phyloP scores from a whole-genome alignment of 805 yeast genomes.

The Candida vartiovaarae region DNA sequence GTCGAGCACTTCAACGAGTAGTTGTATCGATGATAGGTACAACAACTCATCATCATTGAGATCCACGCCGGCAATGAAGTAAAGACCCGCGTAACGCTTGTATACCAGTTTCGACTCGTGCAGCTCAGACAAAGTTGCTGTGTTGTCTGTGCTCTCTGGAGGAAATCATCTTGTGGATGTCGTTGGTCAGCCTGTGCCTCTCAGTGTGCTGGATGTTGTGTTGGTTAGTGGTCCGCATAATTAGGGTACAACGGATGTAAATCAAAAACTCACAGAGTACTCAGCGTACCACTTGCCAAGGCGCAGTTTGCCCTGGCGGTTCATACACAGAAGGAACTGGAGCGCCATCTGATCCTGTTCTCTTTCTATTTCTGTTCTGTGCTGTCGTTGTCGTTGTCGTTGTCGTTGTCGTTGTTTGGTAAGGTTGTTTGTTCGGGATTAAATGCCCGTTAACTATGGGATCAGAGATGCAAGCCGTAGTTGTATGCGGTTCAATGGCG shows the following conservation, averaged over 20 bases:
- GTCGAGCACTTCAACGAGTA: slow-evolving; percentile 85
- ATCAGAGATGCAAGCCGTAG: too few relatives aligned
- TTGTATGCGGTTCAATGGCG: too few relatives aligned
- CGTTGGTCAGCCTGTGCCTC: slow-evolving; percentile 42
- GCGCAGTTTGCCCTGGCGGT: slow-evolving; percentile 90
- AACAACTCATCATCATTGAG: slow-evolving; percentile 74
- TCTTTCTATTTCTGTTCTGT: too few relatives aligned
- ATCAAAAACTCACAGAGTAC: slow-evolving; percentile 27
- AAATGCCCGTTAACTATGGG: too few relatives aligned
- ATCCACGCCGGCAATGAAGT: slow-evolving; percentile 79
- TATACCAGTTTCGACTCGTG: slow-evolving; percentile 67
- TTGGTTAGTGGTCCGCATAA: slow-evolving; percentile 7
- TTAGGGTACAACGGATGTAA: slow-evolving; percentile 21
- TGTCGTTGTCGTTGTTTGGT: too few relatives aligned
- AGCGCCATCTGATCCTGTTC: slow-evolving; percentile 48
- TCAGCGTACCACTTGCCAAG: slow-evolving; percentile 70
- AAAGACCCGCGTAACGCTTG: slow-evolving; percentile 86
- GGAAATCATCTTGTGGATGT: slow-evolving; percentile 73
- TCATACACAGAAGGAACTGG: slow-evolving; percentile 74
- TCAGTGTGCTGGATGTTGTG: slow-evolving; percentile 31
- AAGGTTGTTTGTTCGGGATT: too few relatives aligned
- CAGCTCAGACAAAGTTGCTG: slow-evolving; percentile 72
- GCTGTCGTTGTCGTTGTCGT: too few relatives aligned
- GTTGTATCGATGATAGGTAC: slow-evolving; percentile 76
- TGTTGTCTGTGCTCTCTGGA: slow-evolving; percentile 81